phyloP scores from a whole-genome alignment of 441 rosid species.

The Rhodomyrtus psidioides region DNA sequence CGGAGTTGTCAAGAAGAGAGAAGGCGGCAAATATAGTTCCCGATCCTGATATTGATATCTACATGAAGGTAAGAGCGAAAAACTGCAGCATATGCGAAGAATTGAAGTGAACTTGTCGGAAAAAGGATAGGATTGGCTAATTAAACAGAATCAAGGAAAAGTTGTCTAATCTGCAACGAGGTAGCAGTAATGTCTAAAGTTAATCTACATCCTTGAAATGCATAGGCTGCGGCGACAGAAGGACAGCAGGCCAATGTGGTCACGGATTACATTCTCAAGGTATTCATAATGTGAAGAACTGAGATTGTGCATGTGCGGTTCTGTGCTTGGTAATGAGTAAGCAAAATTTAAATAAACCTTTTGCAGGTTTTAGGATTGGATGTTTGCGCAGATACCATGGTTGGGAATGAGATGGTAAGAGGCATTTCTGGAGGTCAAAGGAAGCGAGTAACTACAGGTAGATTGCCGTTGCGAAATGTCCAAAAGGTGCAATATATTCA shows the following conservation, averaged over 20 bases:
- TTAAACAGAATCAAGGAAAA: background rate
- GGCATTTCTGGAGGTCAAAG: background rate
- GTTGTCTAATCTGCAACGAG: background rate
- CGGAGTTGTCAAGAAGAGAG: background rate
- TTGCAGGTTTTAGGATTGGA: background rate
- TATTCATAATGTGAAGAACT: background rate
- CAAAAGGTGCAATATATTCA: background rate
- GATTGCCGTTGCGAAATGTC: background rate
- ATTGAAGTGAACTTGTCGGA: background rate
- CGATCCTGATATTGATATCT: background rate
- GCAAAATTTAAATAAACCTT: background rate
- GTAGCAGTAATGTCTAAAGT: background rate
- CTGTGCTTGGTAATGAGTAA: background rate
- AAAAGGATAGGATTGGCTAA: background rate
- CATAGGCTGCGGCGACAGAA: background rate
- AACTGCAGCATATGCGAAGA: background rate
- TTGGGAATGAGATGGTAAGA: background rate
- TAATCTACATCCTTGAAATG: background rate
- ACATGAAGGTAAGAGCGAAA: background rate
- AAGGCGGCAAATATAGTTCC: background rate
- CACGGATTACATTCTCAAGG: slow-evolving; percentile 1
- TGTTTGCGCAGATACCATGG: background rate
- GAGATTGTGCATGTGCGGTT: background rate
- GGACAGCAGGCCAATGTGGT: background rate
- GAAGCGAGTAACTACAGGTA: slow-evolving; percentile 1